Base-by-base conservation (phyloP, 2,329 filamentous ascomycete species). In the Paraphaeosphaeria minitans region DNA sequence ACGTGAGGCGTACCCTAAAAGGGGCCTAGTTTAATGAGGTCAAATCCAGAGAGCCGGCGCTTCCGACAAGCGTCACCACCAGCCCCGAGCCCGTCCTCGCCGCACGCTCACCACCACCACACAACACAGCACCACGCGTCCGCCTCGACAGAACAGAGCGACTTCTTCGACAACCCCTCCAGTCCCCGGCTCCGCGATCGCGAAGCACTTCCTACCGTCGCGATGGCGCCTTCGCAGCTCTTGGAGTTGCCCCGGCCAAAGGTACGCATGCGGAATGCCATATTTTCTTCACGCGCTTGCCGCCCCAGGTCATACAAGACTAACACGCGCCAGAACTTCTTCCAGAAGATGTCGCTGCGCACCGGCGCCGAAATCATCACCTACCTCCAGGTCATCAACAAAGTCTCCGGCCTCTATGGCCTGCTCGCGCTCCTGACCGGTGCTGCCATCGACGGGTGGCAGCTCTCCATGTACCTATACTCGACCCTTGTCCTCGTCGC, bases 381-480 rank as follows among this genome's bases (percentile, higher is more conserved):
- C 4, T 83, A 95, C 61, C 88, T 90, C 12, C 86, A 96, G 64
- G 84, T 96, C 56, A 89, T 97, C 80, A 97, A 97, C 84, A 97
- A 97, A 78, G 86, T 93, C 66, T 94, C 92, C 51, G 93, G 93
- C 58, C 83, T 97, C 66, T 97, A 96, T 78, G 93, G 93, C 65
- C 84, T 97, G 45, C 88, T 97, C 66, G 93, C 93, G 59, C 85
- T 97, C 66, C 82, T 97, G 64, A 96, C 93, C 24, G 94, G 94
- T 74, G 93, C 91, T 77, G 83, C 89, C 67, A 87, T 97, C 62
- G 93, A 92, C 55, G 83, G 88, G 31, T 84, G 95, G 24, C 94
- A 97, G 78, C 84, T 97, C 57, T 91, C 90, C 58, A 95, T 96
- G 84, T 97, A 97, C 82, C 84, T 96, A 50, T 96, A 96, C 83